Percentiles rank a stretch among this genome's conserved stretches.
Evolutionary conservation across 805 yeast genomes (phyloP).

Genomic region (Candida chilensis): DNA sequence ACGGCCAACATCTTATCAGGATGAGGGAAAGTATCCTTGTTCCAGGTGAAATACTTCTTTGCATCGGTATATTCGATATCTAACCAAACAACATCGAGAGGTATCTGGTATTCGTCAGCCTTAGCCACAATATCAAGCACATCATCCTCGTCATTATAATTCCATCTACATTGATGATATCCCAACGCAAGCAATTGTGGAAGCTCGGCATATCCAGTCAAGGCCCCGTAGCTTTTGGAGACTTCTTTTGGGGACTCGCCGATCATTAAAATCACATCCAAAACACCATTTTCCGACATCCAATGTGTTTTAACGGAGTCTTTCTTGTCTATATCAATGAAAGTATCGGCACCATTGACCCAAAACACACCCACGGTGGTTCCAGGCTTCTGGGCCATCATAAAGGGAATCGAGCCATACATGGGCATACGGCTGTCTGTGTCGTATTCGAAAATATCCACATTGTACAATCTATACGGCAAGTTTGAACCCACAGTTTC

Average conservation of each 20-base stretch:
- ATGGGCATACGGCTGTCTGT: slow-evolving; percentile 75
- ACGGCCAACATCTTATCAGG: slow-evolving; percentile 60
- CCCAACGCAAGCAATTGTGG: slow-evolving; percentile 80
- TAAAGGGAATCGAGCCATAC: slow-evolving; percentile 92
- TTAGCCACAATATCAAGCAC: slow-evolving; percentile 60
- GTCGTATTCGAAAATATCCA: slow-evolving; percentile 93
- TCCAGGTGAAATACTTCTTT: slow-evolving; percentile 92
- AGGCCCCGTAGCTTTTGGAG: slow-evolving; percentile 47
- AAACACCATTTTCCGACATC: slow-evolving; percentile 85
- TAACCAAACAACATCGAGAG: slow-evolving; percentile 90
- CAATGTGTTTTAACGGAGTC: slow-evolving; percentile 58
- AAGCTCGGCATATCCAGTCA: slow-evolving; percentile 66
- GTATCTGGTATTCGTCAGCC: slow-evolving; percentile 69
- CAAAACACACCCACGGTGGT: slow-evolving; percentile 75
- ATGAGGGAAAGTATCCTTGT: slow-evolving; percentile 59
- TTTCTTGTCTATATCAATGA: slow-evolving; percentile 55
- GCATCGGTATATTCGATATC: slow-evolving; percentile 87
- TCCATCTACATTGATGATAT: slow-evolving; percentile 97
- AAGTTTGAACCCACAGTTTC: slow-evolving; percentile 50
- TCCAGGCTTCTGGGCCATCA: slow-evolving; percentile 57
- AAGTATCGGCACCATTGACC: slow-evolving; percentile 91
- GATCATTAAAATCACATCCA: slow-evolving; percentile 66
- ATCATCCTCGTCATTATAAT: slow-evolving; percentile 83
- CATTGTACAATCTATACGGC: slow-evolving; percentile 87
- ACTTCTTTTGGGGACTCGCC: slow-evolving; percentile 51